Conservation (phyloP, 163 green algal genomes). For the Chlamydomonas reinhardtii region DNA sequence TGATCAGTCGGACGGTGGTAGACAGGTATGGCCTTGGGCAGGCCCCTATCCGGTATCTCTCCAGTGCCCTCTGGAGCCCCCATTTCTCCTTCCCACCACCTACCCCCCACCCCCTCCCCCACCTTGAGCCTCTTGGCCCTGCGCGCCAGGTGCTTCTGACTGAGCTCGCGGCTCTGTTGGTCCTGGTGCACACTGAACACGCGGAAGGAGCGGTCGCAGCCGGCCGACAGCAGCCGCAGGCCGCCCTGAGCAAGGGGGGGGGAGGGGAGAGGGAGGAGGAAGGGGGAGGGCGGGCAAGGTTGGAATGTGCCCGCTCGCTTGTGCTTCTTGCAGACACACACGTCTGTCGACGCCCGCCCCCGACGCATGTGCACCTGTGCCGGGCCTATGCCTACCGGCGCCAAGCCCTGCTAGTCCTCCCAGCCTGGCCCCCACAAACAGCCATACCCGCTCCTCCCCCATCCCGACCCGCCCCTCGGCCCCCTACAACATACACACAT, state of each 20-base stretch:
- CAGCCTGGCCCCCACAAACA: too few species aligned
- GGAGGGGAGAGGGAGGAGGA: not conserved
- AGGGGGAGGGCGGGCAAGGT: not conserved
- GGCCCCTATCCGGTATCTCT: too few species aligned
- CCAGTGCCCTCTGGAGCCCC: too few species aligned
- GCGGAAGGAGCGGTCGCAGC: slow-evolving; percentile 89
- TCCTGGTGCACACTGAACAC: slow-evolving; percentile 92
- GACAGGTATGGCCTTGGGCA: too few species aligned
- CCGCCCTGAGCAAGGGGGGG: slow-evolving; percentile 42
- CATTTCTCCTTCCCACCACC: too few species aligned
- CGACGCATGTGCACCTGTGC: too few species aligned
- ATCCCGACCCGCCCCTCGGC: not conserved
- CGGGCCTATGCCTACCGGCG: too few species aligned
- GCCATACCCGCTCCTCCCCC: not conserved
- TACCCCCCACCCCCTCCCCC: not conserved
- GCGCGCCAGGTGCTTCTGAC: slow-evolving; percentile 77
- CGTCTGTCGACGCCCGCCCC: too few species aligned
- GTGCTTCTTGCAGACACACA: too few species aligned
- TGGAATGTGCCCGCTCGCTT: too few species aligned
- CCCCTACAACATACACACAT: not conserved
- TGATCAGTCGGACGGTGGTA: too few species aligned
- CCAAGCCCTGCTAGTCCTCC: too few species aligned
- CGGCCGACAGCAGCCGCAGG: slow-evolving; percentile 81
- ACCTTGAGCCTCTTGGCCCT: slow-evolving; percentile 80
- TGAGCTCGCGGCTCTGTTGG: slow-evolving; percentile 93